Percentiles rank a stretch among this genome's conserved stretches.
Evolutionary conservation across 306 rosid genomes (phyloP).

Genomic region (Astragalus membranaceus): DNA sequence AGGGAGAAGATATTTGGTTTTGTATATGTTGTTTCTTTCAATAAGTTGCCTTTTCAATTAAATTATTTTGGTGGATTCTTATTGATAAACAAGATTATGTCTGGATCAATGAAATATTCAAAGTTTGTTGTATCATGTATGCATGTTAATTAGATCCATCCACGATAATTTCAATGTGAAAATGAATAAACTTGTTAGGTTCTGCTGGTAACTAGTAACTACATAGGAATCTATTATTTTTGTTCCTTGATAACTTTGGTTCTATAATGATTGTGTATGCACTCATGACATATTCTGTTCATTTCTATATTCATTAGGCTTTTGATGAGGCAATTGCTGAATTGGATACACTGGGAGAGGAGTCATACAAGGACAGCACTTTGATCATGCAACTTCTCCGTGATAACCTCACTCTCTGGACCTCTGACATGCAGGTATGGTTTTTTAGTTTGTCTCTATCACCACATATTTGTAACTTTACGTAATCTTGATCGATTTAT

Average conservation of each 20-base stretch:
- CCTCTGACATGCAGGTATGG: slow-evolving; percentile 95
- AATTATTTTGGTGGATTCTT: not conserved
- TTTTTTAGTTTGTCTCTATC: not conserved
- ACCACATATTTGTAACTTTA: not conserved
- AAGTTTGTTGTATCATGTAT: not conserved
- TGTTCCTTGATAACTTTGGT: not conserved
- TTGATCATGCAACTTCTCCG: slow-evolving; percentile 99
- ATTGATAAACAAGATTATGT: not conserved
- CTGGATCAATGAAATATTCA: not conserved
- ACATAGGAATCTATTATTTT: not conserved
- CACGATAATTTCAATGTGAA: not conserved
- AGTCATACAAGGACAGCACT: slow-evolving; percentile 98
- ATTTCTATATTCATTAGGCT: slow-evolving; percentile 46
- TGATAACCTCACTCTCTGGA: slow-evolving; percentile 98
- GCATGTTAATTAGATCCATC: not conserved
- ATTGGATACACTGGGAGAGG: slow-evolving; percentile 97
- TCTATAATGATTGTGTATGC: not conserved
- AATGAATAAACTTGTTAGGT: not conserved
- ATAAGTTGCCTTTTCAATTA: not conserved
- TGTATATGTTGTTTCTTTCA: not conserved
- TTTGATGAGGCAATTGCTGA: slow-evolving; percentile 98
- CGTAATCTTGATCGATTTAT: not conserved
- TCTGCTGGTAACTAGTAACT: not conserved
- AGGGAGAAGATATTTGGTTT: not conserved
- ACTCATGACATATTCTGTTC: not conserved